These are phyloP conservation scores for Akanthomyces uredinophilus DNA, from an alignment of 2,329 filamentous ascomycete genomes.

Conservation along the genomic window DNA sequence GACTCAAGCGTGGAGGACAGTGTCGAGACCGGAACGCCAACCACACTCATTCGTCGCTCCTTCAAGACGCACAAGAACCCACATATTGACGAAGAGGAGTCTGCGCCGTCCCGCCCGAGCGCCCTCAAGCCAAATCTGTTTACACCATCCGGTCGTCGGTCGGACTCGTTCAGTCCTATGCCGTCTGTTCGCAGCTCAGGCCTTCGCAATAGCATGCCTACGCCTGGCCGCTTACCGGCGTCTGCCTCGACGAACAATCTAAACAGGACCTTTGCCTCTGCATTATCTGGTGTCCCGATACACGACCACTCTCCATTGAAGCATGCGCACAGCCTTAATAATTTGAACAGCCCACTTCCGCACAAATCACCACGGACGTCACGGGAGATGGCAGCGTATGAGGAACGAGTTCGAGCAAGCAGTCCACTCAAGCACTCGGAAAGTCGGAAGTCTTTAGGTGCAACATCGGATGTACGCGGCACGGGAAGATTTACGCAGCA, in stretches of 20 bases:
- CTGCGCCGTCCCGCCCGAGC: conserved; percentile 32
- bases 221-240: conserved; percentile 25
- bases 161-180: conserved; percentile 31
- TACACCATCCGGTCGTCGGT: conserved; percentile 34
- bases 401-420: conserved; percentile 40
- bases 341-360: conserved; percentile 40
- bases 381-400: conserved; percentile 55
- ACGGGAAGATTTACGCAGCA: background rate
- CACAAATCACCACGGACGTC: conserved; percentile 51
- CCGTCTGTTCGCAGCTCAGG: conserved; percentile 25
- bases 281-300: conserved; percentile 59
- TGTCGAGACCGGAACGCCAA: conserved; percentile 48
- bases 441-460: conserved; percentile 22
- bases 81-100: conserved; percentile 62
- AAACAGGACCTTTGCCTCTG: conserved; percentile 12
- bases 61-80: conserved; percentile 82
- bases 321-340: conserved; percentile 63
- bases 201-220: conserved; percentile 31
- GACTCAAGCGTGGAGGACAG: conserved; percentile 37
- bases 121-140: conserved; percentile 38
- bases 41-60: conserved; percentile 62
- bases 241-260: conserved; percentile 22
- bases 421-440: conserved; percentile 38
- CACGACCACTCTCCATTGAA: conserved; percentile 79
- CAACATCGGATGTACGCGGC: background rate